phyloP scores from a whole-genome alignment of 768 basidiomycete species.

The Trametes maxima region DNA sequence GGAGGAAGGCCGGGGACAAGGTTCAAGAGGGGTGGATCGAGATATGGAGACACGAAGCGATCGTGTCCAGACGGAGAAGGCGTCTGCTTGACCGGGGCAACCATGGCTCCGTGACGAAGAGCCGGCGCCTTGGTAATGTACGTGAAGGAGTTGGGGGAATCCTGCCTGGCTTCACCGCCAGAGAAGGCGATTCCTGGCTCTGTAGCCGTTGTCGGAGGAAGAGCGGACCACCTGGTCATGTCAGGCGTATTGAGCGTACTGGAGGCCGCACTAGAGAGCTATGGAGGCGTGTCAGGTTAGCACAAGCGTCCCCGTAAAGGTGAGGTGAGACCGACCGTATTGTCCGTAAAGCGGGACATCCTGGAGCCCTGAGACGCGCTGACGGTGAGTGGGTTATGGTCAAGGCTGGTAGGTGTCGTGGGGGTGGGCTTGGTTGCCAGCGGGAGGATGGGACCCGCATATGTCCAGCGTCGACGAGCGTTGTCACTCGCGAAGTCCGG shows the following conservation, averaged over 20 bases:
- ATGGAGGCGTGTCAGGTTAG: not conserved
- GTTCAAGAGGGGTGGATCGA: slow-evolving; percentile 19
- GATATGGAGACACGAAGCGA: slow-evolving; percentile 12
- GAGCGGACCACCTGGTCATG: slow-evolving; percentile 6
- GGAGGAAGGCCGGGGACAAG: slow-evolving; percentile 23
- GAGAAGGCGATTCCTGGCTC: not conserved
- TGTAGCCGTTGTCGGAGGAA: not conserved
- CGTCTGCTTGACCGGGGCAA: not conserved
- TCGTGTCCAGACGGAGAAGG: slow-evolving; percentile 1
- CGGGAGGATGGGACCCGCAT: slow-evolving; percentile 24
- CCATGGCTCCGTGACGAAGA: not conserved
- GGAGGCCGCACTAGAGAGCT: slow-evolving; percentile 17
- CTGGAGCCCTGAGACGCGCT: slow-evolving; percentile 11
- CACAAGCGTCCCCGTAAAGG: not conserved
- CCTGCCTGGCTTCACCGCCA: not conserved
- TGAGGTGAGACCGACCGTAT: not conserved
- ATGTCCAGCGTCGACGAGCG: slow-evolving; percentile 15
- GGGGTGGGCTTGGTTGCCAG: slow-evolving; percentile 28
- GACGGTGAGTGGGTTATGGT: slow-evolving; percentile 2
- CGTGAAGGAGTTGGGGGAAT: not conserved
- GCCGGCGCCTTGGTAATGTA: not conserved
- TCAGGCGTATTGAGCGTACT: slow-evolving; percentile 20
- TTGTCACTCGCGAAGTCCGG: not conserved
- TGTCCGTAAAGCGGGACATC: slow-evolving; percentile 14
- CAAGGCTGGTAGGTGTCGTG: not conserved